Evolutionary conservation across 257 asterid species (phyloP).

Genomic region (Leptodermis oblonga): DNA sequence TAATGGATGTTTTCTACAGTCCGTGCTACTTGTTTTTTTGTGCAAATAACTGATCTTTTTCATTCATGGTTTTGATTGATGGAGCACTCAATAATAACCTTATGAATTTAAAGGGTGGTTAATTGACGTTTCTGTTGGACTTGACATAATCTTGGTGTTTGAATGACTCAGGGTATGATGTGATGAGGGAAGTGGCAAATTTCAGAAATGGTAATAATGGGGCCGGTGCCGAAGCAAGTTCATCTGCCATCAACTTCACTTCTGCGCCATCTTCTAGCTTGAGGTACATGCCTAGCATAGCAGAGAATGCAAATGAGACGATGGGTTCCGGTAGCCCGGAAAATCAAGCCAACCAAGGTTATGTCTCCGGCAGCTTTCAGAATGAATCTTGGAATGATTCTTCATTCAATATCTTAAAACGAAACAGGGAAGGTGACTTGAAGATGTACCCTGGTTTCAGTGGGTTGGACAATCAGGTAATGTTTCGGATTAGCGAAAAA

Average conservation of each 20-base stretch:
- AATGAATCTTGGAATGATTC: conserved; percentile 56
- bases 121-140: background rate
- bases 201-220: conserved; percentile 44
- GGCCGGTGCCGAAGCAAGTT: conserved; percentile 32
- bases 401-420: conserved; percentile 48
- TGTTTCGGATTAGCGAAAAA: background rate
- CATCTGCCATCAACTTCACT: conserved; percentile 41
- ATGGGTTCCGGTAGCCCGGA: conserved; percentile 24
- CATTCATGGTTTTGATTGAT: background rate
- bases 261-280: conserved; percentile 47
- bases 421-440: conserved; percentile 57
- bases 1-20: background rate
- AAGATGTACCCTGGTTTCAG: conserved; percentile 50
- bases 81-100: background rate
- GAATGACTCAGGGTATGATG: conserved; percentile 55
- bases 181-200: conserved; percentile 59
- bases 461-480: conserved; percentile 49
- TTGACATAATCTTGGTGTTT: too few species aligned
- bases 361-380: conserved; percentile 26
- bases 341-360: conserved; percentile 27
- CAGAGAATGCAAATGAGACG: conserved; percentile 44
- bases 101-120: conserved; percentile 4
- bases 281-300: conserved; percentile 82
- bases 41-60: background rate
- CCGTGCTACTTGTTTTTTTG: background rate